Base-by-base conservation (phyloP, 176 grass and related monocot species). In the Oryza glumipatula region DNA sequence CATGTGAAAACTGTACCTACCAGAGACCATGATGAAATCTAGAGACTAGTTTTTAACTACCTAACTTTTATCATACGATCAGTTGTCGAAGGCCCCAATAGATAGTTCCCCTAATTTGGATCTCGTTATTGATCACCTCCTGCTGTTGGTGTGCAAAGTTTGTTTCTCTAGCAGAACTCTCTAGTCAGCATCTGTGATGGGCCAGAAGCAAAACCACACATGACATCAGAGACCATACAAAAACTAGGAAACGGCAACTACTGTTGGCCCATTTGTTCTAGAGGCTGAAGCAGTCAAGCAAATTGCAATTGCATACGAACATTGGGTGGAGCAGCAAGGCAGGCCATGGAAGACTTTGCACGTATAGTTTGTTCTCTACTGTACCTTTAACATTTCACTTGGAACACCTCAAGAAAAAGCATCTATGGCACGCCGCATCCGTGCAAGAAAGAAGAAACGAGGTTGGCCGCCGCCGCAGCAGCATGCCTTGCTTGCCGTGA, bases 401-500 rank as follows among this genome's bases (percentile, higher is more conserved):
- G 5, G 15, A 84, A 47, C 82, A 54, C 67, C 54, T 32, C 41
- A 10, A 24, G 83, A 77, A 86, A 78, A 71, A 43, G 58, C 17
- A 61, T 81, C 83, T 22, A 66, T 76, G 22, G 43, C 15, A n/a
- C 54, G 52, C 4, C 6, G 38, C 61, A 65, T 22, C 73, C 80
- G 80, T 78, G 74, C 81, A 56, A 56, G 52, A 56, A 19, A 56
- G 52, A 80, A 51, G 80, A 39, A 51, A 83, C 54, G 9, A 52
- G 73, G 22, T 76, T 76, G 66, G 41, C 45, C n/a, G n/a, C 9
- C 3, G 36, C 33, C 21, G 3, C 47, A 46, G 3, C 47, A 60
- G 36, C 47, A 60, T 46, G 16, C 24, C 48, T 38, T 67, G 58
- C 67, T 67, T 82, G 88, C 88, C 83, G 88, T 86, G 73, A 72